Conservation (phyloP, 805 yeast genomes). For the Nakazawaea wyomingensis region DNA sequence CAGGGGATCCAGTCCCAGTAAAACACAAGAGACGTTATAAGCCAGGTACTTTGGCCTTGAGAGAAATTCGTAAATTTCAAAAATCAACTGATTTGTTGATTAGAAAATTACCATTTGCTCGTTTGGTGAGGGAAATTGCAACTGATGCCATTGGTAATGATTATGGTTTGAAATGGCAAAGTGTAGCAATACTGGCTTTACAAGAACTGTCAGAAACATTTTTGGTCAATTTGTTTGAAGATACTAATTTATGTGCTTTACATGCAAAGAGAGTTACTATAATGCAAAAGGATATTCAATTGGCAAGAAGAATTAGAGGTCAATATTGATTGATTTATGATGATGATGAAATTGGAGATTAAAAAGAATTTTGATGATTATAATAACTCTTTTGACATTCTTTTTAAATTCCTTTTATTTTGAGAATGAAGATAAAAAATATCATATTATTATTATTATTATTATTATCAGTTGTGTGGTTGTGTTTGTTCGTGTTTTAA, state of each 20-base stretch:
- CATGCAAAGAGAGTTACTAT: slow-evolving; percentile 83
- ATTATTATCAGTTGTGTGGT: too few relatives aligned
- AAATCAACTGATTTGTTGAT: slow-evolving; percentile 61
- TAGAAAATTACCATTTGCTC: slow-evolving; percentile 71
- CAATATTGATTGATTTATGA: slow-evolving; percentile 3
- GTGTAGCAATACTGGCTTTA: slow-evolving; percentile 68
- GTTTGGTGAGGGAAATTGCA: slow-evolving; percentile 71
- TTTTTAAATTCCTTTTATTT: too few relatives aligned
- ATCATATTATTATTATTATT: too few relatives aligned
- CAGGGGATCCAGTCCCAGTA: slow-evolving; percentile 46
- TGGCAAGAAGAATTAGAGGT: slow-evolving; percentile 75
- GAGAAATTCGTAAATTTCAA: slow-evolving; percentile 67
- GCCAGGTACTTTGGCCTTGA: slow-evolving; percentile 62
- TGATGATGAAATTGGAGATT: too few relatives aligned
- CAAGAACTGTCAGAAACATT: slow-evolving; percentile 84
- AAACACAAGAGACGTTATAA: slow-evolving; percentile 36
- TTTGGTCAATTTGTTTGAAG: slow-evolving; percentile 66
- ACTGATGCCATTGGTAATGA: slow-evolving; percentile 49
- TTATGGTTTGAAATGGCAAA: slow-evolving; percentile 69
- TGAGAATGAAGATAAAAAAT: too few relatives aligned
- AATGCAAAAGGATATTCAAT: slow-evolving; percentile 77
- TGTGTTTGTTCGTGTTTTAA: too few relatives aligned
- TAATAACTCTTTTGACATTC: too few relatives aligned
- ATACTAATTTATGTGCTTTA: slow-evolving; percentile 70
- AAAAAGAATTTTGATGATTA: too few relatives aligned